Conservation (phyloP, 148 eudicot genomes). For the Rhododendron ovatum region DNA sequence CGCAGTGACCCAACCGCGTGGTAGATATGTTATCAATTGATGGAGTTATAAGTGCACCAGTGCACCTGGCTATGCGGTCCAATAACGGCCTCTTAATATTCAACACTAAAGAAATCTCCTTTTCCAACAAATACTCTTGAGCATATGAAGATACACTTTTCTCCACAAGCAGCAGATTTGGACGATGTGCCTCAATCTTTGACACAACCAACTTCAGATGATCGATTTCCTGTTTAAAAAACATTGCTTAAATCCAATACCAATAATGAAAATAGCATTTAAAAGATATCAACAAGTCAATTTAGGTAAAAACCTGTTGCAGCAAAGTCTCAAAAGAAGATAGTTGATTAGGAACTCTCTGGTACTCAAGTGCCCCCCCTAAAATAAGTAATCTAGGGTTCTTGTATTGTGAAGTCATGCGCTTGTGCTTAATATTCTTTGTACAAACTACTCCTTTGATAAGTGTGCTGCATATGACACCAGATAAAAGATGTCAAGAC, state of each 20-base stretch:
- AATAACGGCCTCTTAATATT: conserved; percentile 85
- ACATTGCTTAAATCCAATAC: conserved; percentile 12
- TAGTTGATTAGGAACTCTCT: conserved; percentile 69
- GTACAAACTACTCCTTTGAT: conserved; percentile 93
- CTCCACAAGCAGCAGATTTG: conserved; percentile 91
- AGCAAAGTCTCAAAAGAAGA: conserved; percentile 78
- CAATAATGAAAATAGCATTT: background rate
- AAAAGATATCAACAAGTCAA: conserved; percentile 1
- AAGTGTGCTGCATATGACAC: conserved; percentile 59
- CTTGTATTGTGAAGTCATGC: conserved; percentile 90
- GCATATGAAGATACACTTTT: conserved; percentile 97
- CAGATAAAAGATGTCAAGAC: background rate
- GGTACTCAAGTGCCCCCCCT: conserved; percentile 96
- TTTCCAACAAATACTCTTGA: conserved; percentile 76
- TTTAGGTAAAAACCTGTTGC: conserved; percentile 56
- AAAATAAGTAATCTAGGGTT: conserved; percentile 72
- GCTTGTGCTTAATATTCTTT: conserved; percentile 94
- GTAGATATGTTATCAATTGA: conserved; percentile 53
- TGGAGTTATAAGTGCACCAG: conserved; percentile 80
- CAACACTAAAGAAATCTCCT: conserved; percentile 91
- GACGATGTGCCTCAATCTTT: conserved; percentile 77
- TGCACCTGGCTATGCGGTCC: conserved; percentile 81
- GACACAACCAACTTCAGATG: conserved; percentile 82
- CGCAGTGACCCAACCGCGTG: conserved; percentile 81
- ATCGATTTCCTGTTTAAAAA: conserved; percentile 66